Evolutionary conservation across 495 filamentous ascomycete genomes (phyloP).

Genomic region (Parmelia sp.): DNA sequence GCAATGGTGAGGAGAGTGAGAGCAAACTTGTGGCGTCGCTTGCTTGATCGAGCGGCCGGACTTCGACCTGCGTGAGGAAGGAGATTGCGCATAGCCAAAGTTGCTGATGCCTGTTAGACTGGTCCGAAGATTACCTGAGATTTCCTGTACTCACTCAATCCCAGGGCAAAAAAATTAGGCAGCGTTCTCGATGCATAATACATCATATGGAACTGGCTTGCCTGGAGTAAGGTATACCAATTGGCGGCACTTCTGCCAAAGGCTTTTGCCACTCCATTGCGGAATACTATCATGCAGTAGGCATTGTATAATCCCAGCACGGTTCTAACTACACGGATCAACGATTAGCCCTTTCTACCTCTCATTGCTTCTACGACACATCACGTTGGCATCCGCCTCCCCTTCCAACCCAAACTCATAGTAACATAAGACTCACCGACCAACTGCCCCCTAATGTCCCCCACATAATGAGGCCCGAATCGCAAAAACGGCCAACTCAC

Average conservation of each 20-base stretch:
- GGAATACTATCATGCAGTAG: slow-evolving; percentile 56
- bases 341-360: background rate
- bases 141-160: slow-evolving; percentile 51
- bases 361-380: background rate
- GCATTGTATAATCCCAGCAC: slow-evolving; percentile 78
- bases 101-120: slow-evolving; percentile 42
- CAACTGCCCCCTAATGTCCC: slow-evolving; percentile 45
- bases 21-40: slow-evolving; percentile 45
- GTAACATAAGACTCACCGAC: slow-evolving; percentile 41
- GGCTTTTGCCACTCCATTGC: slow-evolving; percentile 52
- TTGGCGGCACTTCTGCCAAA: slow-evolving; percentile 65
- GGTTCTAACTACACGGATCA: slow-evolving; percentile 52
- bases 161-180: slow-evolving; percentile 96
- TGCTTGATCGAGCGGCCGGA: slow-evolving; percentile 29
- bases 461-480: slow-evolving; percentile 31
- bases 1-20: slow-evolving; percentile 73
- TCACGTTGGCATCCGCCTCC: too few species aligned
- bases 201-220: slow-evolving; percentile 84
- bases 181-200: slow-evolving; percentile 91
- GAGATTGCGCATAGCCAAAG: slow-evolving; percentile 62
- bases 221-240: slow-evolving; percentile 80
- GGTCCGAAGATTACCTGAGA: background rate
- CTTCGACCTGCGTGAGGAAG: slow-evolving; percentile 47
- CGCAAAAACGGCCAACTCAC: slow-evolving; percentile 56
- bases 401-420: slow-evolving; percentile 20